These are phyloP conservation scores for Hymenoscyphus fructigenus DNA, from an alignment of 2,329 filamentous ascomycete species.

Conservation along the genomic window DNA sequence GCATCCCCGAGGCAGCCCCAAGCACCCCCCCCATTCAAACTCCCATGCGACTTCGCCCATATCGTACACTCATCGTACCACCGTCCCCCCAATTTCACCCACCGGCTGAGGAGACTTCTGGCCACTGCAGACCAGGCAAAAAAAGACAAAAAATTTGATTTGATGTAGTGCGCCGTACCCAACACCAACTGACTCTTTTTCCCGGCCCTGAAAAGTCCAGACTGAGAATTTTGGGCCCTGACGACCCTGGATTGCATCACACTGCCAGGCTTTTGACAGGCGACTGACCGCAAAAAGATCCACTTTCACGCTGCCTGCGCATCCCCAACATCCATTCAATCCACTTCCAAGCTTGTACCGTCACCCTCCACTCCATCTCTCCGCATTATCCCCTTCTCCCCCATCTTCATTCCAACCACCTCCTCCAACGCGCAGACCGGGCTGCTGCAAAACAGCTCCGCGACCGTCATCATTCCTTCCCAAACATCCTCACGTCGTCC, in stretches of 20 bases:
- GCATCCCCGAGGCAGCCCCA: background rate
- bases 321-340: slow-evolving; percentile 1
- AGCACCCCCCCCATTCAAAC: background rate
- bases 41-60: background rate
- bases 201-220: background rate
- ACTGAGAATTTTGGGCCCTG: background rate
- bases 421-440: slow-evolving; percentile 41
- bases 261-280: background rate
- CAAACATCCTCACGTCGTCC: slow-evolving; percentile 64
- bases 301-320: background rate
- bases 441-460: slow-evolving; percentile 78
- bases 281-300: background rate
- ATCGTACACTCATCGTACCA: background rate
- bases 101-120: background rate
- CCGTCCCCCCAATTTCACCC: background rate
- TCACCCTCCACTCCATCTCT: background rate
- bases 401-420: background rate
- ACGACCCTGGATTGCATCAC: slow-evolving; percentile 4
- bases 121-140: background rate
- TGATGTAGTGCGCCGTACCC: background rate
- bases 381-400: slow-evolving; percentile 1
- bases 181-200: background rate
- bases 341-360: slow-evolving; percentile 1
- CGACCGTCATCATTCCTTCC: slow-evolving; percentile 81
- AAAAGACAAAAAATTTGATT: background rate